Conservation (phyloP, 139 green algal genomes). For the Limnomonas spitsbergensis region DNA sequence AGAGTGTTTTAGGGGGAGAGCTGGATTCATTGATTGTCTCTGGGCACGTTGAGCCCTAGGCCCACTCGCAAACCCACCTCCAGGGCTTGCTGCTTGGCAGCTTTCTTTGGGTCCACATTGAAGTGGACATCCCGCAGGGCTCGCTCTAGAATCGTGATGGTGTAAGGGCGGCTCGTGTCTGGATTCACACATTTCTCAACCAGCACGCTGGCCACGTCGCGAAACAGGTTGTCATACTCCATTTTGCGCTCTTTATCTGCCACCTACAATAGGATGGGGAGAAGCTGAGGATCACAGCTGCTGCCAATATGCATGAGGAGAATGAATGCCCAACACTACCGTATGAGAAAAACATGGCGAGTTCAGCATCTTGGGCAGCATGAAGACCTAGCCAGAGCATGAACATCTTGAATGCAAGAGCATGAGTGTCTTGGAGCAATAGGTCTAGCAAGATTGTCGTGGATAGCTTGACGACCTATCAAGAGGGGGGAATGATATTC, state of each 20-base stretch:
- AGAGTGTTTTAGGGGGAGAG: too few relatives aligned
- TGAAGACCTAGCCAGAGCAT: too few relatives aligned
- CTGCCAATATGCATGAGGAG: not conserved
- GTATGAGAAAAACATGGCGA: too few relatives aligned
- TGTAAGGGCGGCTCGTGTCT: conserved; percentile 87
- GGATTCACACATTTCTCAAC: conserved; percentile 91
- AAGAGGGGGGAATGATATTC: too few relatives aligned
- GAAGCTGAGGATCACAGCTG: not conserved
- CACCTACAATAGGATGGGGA: conserved; percentile 57
- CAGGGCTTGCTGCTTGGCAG: conserved; percentile 92
- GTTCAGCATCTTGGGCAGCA: too few relatives aligned
- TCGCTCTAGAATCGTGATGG: conserved; percentile 88
- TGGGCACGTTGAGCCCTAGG: too few relatives aligned
- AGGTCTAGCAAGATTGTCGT: too few relatives aligned
- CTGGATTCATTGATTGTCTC: too few relatives aligned
- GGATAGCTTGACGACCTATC: too few relatives aligned
- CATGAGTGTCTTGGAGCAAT: too few relatives aligned
- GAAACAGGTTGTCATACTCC: conserved; percentile 81
- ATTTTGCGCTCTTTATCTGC: conserved; percentile 92
- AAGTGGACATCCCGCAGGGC: conserved; percentile 92
- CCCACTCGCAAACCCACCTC: conserved; percentile 66
- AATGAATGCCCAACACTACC: not conserved
- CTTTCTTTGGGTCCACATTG: conserved; percentile 82
- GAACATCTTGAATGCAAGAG: too few relatives aligned
- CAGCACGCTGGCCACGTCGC: conserved; percentile 78